Conservation (phyloP, 129 eudicot genomes). For the Saussurea involucrata region DNA sequence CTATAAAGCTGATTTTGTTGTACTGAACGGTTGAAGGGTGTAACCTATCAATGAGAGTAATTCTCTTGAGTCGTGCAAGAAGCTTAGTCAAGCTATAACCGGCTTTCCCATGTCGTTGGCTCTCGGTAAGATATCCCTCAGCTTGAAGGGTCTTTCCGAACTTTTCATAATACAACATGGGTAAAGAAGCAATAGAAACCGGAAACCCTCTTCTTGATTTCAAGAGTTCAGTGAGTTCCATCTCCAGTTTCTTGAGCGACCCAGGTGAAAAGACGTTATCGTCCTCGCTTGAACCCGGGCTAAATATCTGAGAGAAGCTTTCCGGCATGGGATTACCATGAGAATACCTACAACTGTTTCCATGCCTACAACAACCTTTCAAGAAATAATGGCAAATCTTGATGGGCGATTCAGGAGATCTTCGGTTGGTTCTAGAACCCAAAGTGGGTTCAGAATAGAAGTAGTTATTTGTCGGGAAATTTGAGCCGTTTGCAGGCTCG, state of each 20-base stretch:
- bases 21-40: neutral
- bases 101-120: slow-evolving; percentile 91
- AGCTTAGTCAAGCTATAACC: slow-evolving; percentile 91
- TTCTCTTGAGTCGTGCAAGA: slow-evolving; percentile 73
- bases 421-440: slow-evolving; percentile 36
- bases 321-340: slow-evolving; percentile 36
- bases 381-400: slow-evolving; percentile 55
- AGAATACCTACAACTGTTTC: slow-evolving; percentile 45
- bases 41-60: slow-evolving; percentile 75
- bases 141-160: slow-evolving; percentile 63
- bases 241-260: slow-evolving; percentile 56
- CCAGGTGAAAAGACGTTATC: slow-evolving; percentile 39
- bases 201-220: slow-evolving; percentile 56
- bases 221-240: slow-evolving; percentile 54
- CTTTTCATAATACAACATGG: slow-evolving; percentile 50
- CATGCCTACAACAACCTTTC: slow-evolving; percentile 58
- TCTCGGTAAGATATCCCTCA: slow-evolving; percentile 89
- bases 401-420: slow-evolving; percentile 42
- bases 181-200: slow-evolving; percentile 54
- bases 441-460: slow-evolving; percentile 29
- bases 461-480: slow-evolving; percentile 14
- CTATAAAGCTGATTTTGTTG: neutral
- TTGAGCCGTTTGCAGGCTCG: slow-evolving; percentile 25
- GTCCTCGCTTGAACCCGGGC: slow-evolving; percentile 31
- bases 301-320: slow-evolving; percentile 23